A percentile compares a stretch with the other conserved stretches of the same genome.
phyloP scores from a whole-genome alignment of 2,329 filamentous ascomycete species.

The Cladosporium sphaerospermum region DNA sequence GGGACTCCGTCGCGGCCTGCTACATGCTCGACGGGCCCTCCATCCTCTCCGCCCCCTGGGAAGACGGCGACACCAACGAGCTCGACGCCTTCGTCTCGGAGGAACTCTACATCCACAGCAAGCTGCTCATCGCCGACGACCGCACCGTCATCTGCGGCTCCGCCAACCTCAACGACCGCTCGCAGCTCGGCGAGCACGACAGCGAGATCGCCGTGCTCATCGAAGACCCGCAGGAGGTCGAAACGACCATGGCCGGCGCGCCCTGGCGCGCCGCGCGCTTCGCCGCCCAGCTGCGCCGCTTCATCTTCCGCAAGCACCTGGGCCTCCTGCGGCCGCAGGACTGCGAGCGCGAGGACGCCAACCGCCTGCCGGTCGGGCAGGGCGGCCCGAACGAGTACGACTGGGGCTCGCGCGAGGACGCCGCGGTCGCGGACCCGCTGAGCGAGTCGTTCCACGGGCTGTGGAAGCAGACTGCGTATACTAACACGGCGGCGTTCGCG shows the following conservation, averaged over 20 bases:
- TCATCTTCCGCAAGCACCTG: slow-evolving; percentile 87
- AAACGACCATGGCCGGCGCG: slow-evolving; percentile 66
- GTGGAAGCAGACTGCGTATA: slow-evolving; percentile 67
- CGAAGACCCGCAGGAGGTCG: slow-evolving; percentile 66
- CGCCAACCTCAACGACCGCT: slow-evolving; percentile 63
- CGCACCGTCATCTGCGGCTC: slow-evolving; percentile 74
- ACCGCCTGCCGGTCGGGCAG: slow-evolving; percentile 52
- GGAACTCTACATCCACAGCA: slow-evolving; percentile 60
- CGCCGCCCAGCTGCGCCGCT: slow-evolving; percentile 72
- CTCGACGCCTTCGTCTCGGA: slow-evolving; percentile 58
- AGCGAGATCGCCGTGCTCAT: slow-evolving; percentile 87
- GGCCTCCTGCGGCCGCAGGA: slow-evolving; percentile 72
- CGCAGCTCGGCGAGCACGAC: slow-evolving; percentile 77
- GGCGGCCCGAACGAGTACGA: slow-evolving; percentile 47
- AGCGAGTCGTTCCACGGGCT: slow-evolving; percentile 60
- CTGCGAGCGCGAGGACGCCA: slow-evolving; percentile 53
- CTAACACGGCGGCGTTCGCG: slow-evolving; percentile 75
- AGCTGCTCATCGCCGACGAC: slow-evolving; percentile 77
- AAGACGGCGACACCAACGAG: slow-evolving; percentile 48
- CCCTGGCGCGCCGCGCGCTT: slow-evolving; percentile 68
- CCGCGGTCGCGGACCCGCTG: slow-evolving; percentile 67
- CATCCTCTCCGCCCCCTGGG: slow-evolving; percentile 59
- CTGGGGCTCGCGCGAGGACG: slow-evolving; percentile 41
- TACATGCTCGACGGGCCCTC: slow-evolving; percentile 76
- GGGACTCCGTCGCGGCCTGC: slow-evolving; percentile 71